These are phyloP conservation scores for Microthlaspi erraticum DNA, from an alignment of 345 rosid species.

Conservation along the genomic window DNA sequence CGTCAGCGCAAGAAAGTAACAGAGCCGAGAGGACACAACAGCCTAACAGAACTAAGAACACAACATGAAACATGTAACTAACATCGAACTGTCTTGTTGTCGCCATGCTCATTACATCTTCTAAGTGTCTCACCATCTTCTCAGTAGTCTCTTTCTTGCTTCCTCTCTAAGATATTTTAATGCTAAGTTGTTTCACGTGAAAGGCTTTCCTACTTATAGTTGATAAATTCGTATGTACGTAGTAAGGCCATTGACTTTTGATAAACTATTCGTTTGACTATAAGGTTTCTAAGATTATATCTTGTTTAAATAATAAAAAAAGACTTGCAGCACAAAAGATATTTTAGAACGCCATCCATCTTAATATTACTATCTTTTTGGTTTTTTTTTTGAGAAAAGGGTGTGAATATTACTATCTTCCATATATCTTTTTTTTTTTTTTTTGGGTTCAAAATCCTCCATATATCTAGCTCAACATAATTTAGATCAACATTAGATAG, in stretches of 20 bases:
- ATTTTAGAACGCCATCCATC: neutral
- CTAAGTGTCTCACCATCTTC: conserved; percentile 49
- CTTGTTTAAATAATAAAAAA: neutral
- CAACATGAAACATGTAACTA: conserved; percentile 36
- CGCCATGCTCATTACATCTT: conserved; percentile 39
- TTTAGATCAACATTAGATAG: too few species aligned
- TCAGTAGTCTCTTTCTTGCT: conserved; percentile 28
- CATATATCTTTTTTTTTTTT: too few species aligned
- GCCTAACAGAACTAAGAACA: conserved; percentile 52
- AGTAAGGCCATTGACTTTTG: conserved; percentile 23
- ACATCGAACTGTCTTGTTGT: conserved; percentile 33
- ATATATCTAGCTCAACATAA: too few species aligned
- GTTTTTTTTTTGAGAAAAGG: too few species aligned
- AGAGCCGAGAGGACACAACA: conserved; percentile 55
- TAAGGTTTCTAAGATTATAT: neutral
- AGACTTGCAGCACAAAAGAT: neutral
- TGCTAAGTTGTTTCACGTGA: conserved; percentile 32
- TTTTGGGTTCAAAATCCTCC: too few species aligned
- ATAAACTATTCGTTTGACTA: neutral
- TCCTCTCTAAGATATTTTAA: conserved; percentile 1
- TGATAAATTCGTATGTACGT: neutral
- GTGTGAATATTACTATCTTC: too few species aligned
- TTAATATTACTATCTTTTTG: neutral
- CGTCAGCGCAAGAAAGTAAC: conserved; percentile 62
- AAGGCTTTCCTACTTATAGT: conserved; percentile 30